Base-by-base conservation (phyloP, 768 basidiomycete species). In the Termitomyces sp. region DNA sequence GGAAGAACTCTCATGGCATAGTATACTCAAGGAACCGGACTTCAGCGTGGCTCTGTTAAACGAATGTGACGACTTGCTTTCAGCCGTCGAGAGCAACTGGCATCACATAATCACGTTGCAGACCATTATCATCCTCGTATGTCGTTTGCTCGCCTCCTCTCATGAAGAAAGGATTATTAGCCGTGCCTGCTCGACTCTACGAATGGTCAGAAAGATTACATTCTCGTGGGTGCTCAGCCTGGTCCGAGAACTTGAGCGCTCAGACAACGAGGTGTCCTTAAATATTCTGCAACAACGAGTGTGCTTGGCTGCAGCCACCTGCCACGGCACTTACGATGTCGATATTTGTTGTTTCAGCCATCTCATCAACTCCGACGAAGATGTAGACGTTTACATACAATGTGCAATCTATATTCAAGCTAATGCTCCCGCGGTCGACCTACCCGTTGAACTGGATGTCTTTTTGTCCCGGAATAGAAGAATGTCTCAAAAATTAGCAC, bases 71-170 rank as follows among this genome's bases (percentile, higher is more conserved):
- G 58, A 60, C 17, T 63, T 77, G 8, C 47, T 79, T n/a, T 53
- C 44, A 34, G 67, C 65, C 34, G 60, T 80, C 17, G 60, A 67
- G 56, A 67, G 54, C 2, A 81, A 75, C 52, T 82, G 80, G 79
- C 60, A 69, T 40, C 66, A 73, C 58, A 59, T 58, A 0, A 53
- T 61, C 30, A 61, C 72, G 0, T 60, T 76, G 54, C 56, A 66
- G 48, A 75, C 66, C 5, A 66, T 72, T 22, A 65, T 69, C 11
- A 54, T 70, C 34, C 58, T 80, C 5, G 61, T 64, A 11, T 59
- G 62, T 54, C 75, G 79, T 21, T 53, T 79, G 3, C 62, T 78
- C 34, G 62, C 69, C 0, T 69, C 24, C 53, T 49, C 17, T 15
- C 19, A n/a, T 17, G 41, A 51, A 10, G 43, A 37, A 1, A 34